Evolutionary conservation across 75 land plant species (phyloP), one percentile per base, ranked within the genome.

Genomic region (Pseudotsuga menziesii): DNA sequence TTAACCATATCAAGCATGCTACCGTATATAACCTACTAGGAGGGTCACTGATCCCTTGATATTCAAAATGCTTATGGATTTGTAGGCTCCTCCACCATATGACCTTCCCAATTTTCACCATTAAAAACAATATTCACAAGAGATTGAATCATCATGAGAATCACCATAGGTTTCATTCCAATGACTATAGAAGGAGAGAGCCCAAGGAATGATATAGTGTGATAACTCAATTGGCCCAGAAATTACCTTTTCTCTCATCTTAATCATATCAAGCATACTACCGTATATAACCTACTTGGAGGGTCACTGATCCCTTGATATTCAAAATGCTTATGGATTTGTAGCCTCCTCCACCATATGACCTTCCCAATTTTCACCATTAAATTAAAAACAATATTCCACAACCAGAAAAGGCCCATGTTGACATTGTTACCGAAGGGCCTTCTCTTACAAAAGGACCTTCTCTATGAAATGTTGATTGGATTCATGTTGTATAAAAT

Each of bases 241-340:
- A 17, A 58, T 19, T 16, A 76, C 77, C 44, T 54, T 52, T 9
- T 66, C 52, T 71, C 52, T 61, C 36, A 79, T 57, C 7, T 32
- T 22, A n/a, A 15, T 3, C 61, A 26, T 44, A 20, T 78, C 77
- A 22, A 62, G 23, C 62, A 67, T n/a, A 73, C 78, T 73, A 4
- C 84, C 84, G 57, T 20, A 56, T 13, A 63, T 15, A 44, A 75
- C 19, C 56, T 73, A 26, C 73, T 73, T 2, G 82, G 77, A 27
- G 78, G 84, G 22, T 88, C 87, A 13, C 69, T 35, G 66, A 85
- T 64, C 13, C 88, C 88, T 32, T 88, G 88, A 15, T 22, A n/a
- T 55, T 83, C 76, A 64, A 88, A 71, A 20, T 56, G 25, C 61
- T 82, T 72, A 56, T 77, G 73, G 29, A 84, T 6, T 55, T 72